phyloP scores from a whole-genome alignment of 352 stramenopile species.

The Phytophthora ramorum region DNA sequence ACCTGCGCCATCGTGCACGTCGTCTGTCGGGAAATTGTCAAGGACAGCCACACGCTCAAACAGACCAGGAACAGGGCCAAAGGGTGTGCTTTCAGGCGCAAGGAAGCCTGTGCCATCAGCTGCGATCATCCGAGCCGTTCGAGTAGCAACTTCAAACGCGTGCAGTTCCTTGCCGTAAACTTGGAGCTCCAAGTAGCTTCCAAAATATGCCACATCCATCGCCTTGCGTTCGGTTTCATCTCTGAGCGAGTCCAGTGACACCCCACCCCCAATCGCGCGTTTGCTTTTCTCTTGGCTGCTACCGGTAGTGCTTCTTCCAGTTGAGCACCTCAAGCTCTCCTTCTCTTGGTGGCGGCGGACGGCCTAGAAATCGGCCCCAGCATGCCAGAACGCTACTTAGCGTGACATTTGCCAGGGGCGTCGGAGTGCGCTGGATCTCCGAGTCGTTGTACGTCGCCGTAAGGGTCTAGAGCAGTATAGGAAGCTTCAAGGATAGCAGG shows the following conservation, averaged over 20 bases:
- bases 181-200: constrained; percentile 69
- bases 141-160: constrained; percentile 48
- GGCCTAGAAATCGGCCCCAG: constrained; percentile 74
- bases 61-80: constrained; percentile 54
- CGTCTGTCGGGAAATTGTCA: constrained; percentile 35
- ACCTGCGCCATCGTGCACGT: constrained; percentile 15
- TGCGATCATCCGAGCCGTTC: constrained; percentile 46
- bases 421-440: constrained; percentile 6
- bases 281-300: constrained; percentile 49
- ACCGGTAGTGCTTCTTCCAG: constrained; percentile 73
- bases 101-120: constrained; percentile 47
- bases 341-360: constrained; percentile 45
- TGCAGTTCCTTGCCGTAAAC: constrained; percentile 54
- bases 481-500: constrained; percentile 14
- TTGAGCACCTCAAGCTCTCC: constrained; percentile 72
- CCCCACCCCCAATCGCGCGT: constrained; percentile 50
- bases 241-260: constrained; percentile 56
- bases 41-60: constrained; percentile 74
- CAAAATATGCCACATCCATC: constrained; percentile 83
- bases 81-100: constrained; percentile 57
- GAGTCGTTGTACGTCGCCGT: constrained; percentile 13
- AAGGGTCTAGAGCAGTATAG: constrained; percentile 15
- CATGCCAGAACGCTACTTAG: constrained; percentile 74
- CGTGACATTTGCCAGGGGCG: constrained; percentile 41
- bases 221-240: constrained; percentile 80